These are phyloP conservation scores for Holtermannia corniformis DNA, from an alignment of 768 basidiomycete genomes.

Conservation along the genomic window DNA sequence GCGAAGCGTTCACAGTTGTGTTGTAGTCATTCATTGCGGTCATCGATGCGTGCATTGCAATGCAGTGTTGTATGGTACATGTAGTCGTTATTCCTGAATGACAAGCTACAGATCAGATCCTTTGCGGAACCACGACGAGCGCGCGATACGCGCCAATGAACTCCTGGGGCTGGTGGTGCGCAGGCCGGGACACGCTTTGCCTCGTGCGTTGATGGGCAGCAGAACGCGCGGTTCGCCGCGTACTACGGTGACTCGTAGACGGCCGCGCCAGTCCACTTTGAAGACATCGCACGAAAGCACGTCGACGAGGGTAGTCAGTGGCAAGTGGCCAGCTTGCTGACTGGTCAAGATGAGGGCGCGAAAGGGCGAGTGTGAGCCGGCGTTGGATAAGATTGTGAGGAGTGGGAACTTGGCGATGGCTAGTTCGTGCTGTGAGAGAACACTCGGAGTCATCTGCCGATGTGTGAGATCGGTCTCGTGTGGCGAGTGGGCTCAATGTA, in stretches of 20 bases:
- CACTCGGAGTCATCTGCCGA: slow-evolving; percentile 3
- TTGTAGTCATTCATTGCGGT: too few species aligned
- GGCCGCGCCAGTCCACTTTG: slow-evolving; percentile 23
- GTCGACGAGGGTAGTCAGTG: slow-evolving; percentile 29
- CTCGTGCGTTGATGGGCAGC: slow-evolving; percentile 18
- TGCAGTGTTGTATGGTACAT: too few species aligned
- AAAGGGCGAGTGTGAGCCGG: slow-evolving; percentile 18
- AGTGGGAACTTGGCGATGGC: slow-evolving; percentile 33
- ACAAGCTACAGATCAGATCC: too few species aligned
- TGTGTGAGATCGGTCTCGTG: background rate
- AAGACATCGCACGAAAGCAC: slow-evolving; percentile 26
- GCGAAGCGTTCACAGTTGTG: too few species aligned
- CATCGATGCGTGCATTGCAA: too few species aligned
- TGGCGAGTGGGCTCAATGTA: background rate
- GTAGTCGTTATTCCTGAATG: too few species aligned
- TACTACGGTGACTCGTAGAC: slow-evolving; percentile 21
- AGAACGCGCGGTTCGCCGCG: slow-evolving; percentile 31
- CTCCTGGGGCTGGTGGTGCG: slow-evolving; percentile 5
- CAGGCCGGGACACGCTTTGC: background rate
- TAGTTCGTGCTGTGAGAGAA: slow-evolving; percentile 19
- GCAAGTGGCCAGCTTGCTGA: slow-evolving; percentile 20
- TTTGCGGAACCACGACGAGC: too few species aligned
- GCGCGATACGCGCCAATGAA: too few species aligned
- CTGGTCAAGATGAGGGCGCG: slow-evolving; percentile 15
- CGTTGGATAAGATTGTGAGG: slow-evolving; percentile 32